Conservation (phyloP, 1,139 yeast species). For the Geotrichum armillariae region DNA sequence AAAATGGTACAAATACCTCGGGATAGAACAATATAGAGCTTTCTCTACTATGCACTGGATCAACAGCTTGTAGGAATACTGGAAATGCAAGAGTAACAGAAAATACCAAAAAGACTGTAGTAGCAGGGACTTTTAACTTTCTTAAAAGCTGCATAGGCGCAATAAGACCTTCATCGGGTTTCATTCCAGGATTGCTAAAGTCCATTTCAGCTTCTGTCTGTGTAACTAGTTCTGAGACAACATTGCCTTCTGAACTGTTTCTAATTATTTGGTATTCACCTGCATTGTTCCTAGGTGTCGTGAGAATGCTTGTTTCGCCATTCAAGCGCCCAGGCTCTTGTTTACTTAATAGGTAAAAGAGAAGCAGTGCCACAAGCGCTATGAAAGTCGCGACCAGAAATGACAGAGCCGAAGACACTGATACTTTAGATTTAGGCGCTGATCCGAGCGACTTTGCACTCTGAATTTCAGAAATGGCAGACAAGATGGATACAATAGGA, state of each 20-base stretch:
- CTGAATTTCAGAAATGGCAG: constrained; percentile 38
- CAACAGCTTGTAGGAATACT: constrained; percentile 62
- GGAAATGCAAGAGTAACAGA: constrained; percentile 79
- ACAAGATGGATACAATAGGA: constrained; percentile 66
- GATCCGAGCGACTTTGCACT: background rate
- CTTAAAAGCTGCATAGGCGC: constrained; percentile 38
- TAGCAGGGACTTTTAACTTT: constrained; percentile 61
- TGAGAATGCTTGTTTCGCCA: background rate
- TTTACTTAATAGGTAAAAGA: constrained; percentile 24
- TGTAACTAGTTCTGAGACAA: too few species aligned
- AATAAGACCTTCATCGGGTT: background rate
- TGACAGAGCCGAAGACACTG: constrained; percentile 54
- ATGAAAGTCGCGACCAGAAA: constrained; percentile 73
- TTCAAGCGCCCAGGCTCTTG: background rate
- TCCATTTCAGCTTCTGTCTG: background rate
- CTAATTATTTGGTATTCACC: constrained; percentile 5
- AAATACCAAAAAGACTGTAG: constrained; percentile 74
- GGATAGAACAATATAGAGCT: constrained; percentile 49
- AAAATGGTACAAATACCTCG: constrained; percentile 65
- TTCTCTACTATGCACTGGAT: constrained; percentile 9
- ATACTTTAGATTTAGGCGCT: background rate
- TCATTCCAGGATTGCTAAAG: background rate
- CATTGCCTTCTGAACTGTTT: background rate
- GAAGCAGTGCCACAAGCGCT: constrained; percentile 48
- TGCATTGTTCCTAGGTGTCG: background rate